Evolutionary conservation across 257 asterid genomes (phyloP), one percentile per base, ranked within the genome.

Genomic region (Petrea volubilis): DNA sequence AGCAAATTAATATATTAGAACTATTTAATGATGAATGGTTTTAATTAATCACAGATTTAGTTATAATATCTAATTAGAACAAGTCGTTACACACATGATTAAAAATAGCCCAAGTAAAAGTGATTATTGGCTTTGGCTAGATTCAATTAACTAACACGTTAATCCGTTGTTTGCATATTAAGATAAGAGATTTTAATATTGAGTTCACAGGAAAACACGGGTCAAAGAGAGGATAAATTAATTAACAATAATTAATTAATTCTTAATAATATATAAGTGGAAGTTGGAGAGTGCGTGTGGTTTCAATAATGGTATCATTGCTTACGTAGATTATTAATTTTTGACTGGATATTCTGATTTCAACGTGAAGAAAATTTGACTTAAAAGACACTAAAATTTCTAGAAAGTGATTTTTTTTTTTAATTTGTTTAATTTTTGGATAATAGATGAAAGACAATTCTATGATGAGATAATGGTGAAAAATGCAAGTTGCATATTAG

Each of bases 301-400:
- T 70, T 56, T 70, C 67, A 2, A 13, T 21, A 56, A 56, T 71
- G 81, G 60, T 55, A 64, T 78, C 76, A 78, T 61, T 78, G 73
- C 70, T 78, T 78, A 53, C 74, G 80, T 74, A 75, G 65, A 34
- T 33, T n/a, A n/a, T n/a, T 43, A 28, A 58, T 40, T 18, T 38
- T 38, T 66, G 58, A 23, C 60, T 15, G 7, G 50, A 4, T 12
- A 44, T 15, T 5, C 62, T 14, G 14, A 10, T 60, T 29, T 75
- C 75, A 67, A 43, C 36, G 46, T 60, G 41, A 77, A 38, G 64
- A 25, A 55, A 28, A 5, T 72, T 78, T 63, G 82, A 73, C 79
- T 50, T 9, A 50, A 55, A 74, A 63, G 36, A 68, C 38, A 27
- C 50, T 62, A 5, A 18, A 20, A 41, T 29, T 76, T 76, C 72